Conservation (phyloP, 2,329 filamentous ascomycete genomes). For the Trichoderma semiorbis region DNA sequence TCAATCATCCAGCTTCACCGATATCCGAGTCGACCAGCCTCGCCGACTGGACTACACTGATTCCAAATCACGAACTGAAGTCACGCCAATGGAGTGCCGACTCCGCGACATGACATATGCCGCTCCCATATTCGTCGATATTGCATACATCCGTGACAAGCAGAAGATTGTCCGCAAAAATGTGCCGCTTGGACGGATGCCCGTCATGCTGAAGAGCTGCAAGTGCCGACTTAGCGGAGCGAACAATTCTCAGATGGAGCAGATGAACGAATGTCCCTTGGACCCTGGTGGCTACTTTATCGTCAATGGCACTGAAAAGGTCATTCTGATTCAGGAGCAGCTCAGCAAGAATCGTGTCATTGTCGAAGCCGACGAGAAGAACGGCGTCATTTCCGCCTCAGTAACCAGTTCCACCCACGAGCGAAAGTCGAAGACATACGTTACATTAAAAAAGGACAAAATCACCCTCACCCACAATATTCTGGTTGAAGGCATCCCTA, state of each 20-base stretch:
- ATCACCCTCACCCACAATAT: conserved; percentile 92
- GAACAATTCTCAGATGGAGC: conserved; percentile 82
- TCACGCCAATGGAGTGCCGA: conserved; percentile 95
- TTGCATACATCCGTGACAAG: conserved; percentile 82
- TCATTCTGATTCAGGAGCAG: conserved; percentile 97
- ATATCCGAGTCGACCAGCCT: conserved; percentile 82
- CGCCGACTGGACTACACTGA: conserved; percentile 74
- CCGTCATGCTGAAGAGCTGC: conserved; percentile 94
- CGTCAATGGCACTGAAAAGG: conserved; percentile 95
- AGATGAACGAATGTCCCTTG: conserved; percentile 90
- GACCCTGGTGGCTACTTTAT: conserved; percentile 98
- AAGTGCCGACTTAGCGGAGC: conserved; percentile 85
- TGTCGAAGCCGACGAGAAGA: conserved; percentile 88
- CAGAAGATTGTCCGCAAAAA: conserved; percentile 70
- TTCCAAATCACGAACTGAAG: conserved; percentile 64
- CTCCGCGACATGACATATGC: conserved; percentile 97
- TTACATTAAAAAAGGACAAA: conserved; percentile 88
- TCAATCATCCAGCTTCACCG: conserved; percentile 57
- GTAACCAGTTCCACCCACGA: conserved; percentile 98
- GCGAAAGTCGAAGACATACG: conserved; percentile 95
- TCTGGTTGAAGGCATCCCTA: conserved; percentile 87
- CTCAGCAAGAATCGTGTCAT: conserved; percentile 99
- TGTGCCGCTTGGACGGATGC: conserved; percentile 83
- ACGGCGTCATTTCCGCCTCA: conserved; percentile 89
- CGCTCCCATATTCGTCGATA: conserved; percentile 88